phyloP scores from a whole-genome alignment of 1,139 yeast genomes.

The Hyphopichia wangnamkhiaoensis region DNA sequence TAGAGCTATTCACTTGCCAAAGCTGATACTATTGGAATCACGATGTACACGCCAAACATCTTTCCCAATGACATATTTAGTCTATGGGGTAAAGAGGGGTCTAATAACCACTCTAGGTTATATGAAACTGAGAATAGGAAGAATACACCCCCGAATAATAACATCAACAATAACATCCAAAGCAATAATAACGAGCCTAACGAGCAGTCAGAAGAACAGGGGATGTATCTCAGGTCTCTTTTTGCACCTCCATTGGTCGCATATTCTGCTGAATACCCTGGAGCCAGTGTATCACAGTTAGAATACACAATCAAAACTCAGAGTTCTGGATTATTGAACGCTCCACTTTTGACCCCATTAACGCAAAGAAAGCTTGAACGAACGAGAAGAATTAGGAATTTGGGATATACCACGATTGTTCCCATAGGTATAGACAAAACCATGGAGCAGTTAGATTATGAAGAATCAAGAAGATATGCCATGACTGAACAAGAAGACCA shows the following conservation, averaged over 20 bases:
- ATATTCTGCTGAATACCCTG: slow-evolving; percentile 53
- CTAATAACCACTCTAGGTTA: slow-evolving; percentile 4
- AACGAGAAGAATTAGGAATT: slow-evolving; percentile 42
- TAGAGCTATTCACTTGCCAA: background rate
- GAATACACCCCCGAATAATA: slow-evolving; percentile 7
- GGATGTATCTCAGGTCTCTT: slow-evolving; percentile 18
- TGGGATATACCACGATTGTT: slow-evolving; percentile 50
- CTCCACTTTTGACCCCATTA: slow-evolving; percentile 25
- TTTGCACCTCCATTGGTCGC: slow-evolving; percentile 57
- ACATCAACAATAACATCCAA: slow-evolving; percentile 4
- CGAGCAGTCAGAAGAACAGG: slow-evolving; percentile 20
- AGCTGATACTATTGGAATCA: too few relatives aligned
- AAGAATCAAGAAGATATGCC: slow-evolving; percentile 16
- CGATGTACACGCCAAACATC: slow-evolving; percentile 49
- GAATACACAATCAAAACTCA: slow-evolving; percentile 31
- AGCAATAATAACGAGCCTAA: slow-evolving; percentile 7
- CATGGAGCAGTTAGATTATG: slow-evolving; percentile 47
- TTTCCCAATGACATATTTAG: slow-evolving; percentile 46
- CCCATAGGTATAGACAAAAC: slow-evolving; percentile 62
- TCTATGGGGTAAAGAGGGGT: slow-evolving; percentile 34
- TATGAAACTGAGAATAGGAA: slow-evolving; percentile 6
- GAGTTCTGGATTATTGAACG: slow-evolving; percentile 13
- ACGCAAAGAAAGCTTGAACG: slow-evolving; percentile 40
- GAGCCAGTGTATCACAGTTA: slow-evolving; percentile 37
- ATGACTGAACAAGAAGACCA: slow-evolving; percentile 13